A percentile compares a stretch with the other conserved stretches of the same genome.
Conservation (phyloP, 208 protist species). For the Trypanosoma cruzi region DNA sequence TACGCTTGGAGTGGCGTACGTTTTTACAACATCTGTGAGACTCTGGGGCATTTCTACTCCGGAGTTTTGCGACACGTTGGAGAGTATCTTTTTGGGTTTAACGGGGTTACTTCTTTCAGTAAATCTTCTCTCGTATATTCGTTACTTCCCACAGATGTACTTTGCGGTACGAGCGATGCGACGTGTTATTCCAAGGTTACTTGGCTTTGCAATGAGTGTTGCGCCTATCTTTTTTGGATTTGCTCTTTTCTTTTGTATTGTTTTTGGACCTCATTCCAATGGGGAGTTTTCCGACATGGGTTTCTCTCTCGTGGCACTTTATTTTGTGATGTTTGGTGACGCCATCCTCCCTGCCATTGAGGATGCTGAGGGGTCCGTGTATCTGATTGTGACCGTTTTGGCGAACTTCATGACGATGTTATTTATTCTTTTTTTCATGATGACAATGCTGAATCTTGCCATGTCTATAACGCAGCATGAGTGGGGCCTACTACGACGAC, state of each 20-base stretch:
- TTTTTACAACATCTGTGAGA: slow-evolving; percentile 25
- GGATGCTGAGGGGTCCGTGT: slow-evolving; percentile 30
- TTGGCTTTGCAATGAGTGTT: slow-evolving; percentile 41
- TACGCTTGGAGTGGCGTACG: slow-evolving; percentile 31
- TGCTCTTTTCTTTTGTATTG: slow-evolving; percentile 48
- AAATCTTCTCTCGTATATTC: slow-evolving; percentile 49
- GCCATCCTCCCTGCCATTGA: slow-evolving; percentile 45
- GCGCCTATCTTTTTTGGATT: slow-evolving; percentile 57
- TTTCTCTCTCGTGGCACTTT: slow-evolving; percentile 46
- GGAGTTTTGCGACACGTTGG: slow-evolving; percentile 26
- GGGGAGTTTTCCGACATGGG: slow-evolving; percentile 41
- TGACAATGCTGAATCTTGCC: slow-evolving; percentile 63
- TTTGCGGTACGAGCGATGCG: slow-evolving; percentile 46
- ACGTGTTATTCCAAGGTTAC: slow-evolving; percentile 42
- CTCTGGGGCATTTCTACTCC: slow-evolving; percentile 29
- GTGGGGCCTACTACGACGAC: slow-evolving; percentile 46
- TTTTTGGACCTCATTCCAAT: slow-evolving; percentile 50
- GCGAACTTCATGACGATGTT: slow-evolving; percentile 43
- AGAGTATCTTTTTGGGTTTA: slow-evolving; percentile 40
- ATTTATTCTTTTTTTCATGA: slow-evolving; percentile 54
- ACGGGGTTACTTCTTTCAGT: slow-evolving; percentile 39
- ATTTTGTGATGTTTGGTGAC: slow-evolving; percentile 66
- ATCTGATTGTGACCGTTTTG: slow-evolving; percentile 29
- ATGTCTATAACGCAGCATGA: slow-evolving; percentile 62
- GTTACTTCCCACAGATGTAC: slow-evolving; percentile 56